Evolutionary conservation across 768 basidiomycete species (phyloP).

Genomic region (Sporobolomyces roseus): DNA sequence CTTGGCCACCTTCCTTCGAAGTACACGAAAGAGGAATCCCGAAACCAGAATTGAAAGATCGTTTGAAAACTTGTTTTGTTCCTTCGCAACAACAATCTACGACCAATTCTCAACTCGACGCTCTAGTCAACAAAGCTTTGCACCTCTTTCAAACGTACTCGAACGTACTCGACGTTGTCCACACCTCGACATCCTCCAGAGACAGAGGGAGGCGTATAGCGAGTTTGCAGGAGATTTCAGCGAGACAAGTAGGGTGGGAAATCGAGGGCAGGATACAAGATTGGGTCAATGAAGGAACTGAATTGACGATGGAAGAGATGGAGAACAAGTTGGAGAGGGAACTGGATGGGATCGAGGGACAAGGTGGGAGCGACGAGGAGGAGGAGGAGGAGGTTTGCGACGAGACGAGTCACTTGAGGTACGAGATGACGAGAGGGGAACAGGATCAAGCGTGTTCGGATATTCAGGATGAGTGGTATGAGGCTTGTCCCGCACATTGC

Average conservation of each 20-base stretch:
- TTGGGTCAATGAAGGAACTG: background rate
- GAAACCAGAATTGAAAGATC: background rate
- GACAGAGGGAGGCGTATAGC: background rate
- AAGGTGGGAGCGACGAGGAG: background rate
- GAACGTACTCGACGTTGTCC: conserved; percentile 1
- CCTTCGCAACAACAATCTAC: background rate
- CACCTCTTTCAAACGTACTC: background rate
- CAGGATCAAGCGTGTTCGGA: background rate
- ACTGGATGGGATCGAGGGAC: background rate
- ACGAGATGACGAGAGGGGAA: background rate
- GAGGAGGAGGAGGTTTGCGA: background rate
- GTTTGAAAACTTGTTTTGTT: background rate
- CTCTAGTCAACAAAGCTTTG: background rate
- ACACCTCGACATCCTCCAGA: background rate
- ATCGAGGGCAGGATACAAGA: background rate
- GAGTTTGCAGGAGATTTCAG: background rate
- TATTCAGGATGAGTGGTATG: background rate
- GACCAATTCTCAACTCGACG: background rate
- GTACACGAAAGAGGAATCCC: background rate
- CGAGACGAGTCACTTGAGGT: background rate
- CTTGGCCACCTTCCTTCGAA: background rate
- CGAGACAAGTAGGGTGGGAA: background rate
- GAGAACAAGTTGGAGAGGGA: background rate
- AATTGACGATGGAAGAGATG: background rate
- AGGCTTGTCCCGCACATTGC: background rate